Conservation (phyloP, 2,329 filamentous ascomycete genomes). For the Nemania serpens region DNA sequence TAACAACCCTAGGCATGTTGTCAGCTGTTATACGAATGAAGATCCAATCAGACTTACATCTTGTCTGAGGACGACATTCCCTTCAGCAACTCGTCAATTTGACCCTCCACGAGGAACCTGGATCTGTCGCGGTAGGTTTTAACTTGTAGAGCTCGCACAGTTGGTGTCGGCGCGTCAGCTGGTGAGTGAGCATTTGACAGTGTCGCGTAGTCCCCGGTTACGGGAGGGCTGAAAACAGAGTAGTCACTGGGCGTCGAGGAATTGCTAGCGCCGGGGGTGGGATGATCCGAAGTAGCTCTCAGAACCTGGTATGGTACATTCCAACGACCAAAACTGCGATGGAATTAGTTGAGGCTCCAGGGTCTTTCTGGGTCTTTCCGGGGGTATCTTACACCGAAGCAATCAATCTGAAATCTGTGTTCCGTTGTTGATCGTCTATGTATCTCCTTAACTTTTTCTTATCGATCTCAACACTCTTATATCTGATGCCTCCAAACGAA, state of each 20-base stretch:
- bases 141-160: conserved; percentile 21
- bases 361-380: neutral
- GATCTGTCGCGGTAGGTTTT: conserved; percentile 35
- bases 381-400: neutral
- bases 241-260: conserved; percentile 34
- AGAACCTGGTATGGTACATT: conserved; percentile 9
- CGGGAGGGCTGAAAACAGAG: neutral
- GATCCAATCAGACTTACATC: neutral
- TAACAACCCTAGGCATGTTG: conserved; percentile 23
- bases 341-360: neutral
- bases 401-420: neutral
- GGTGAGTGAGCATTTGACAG: conserved; percentile 30
- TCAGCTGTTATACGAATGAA: conserved; percentile 23
- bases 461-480: conserved; percentile 37
- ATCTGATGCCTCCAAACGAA: conserved; percentile 24
- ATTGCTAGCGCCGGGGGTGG: neutral
- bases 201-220: conserved; percentile 12
- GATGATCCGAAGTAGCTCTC: conserved; percentile 4
- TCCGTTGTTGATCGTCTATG: conserved; percentile 23
- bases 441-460: conserved; percentile 36
- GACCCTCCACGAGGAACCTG: conserved; percentile 36
- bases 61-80: conserved; percentile 34
- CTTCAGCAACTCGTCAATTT: conserved; percentile 10
- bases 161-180: conserved; percentile 34
- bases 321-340: conserved; percentile 10